Evolutionary conservation across 768 basidiomycete species (phyloP).

Genomic region (Antrodiella citrinella): DNA sequence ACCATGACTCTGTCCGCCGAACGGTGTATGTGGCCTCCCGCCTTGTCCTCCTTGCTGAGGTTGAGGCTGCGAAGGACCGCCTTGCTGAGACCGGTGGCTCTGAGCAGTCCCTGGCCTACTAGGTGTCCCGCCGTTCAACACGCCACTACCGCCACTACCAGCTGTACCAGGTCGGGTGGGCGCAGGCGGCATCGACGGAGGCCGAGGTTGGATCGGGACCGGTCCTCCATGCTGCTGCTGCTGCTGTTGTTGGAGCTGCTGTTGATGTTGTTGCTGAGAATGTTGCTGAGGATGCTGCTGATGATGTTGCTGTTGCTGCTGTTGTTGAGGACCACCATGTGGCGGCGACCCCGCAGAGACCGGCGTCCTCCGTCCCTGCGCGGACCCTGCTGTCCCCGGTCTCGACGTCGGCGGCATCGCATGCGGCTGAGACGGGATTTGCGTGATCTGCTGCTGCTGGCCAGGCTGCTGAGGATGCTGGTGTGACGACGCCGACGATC

Average conservation of each 20-base stretch:
- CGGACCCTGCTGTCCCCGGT: conserved; percentile 11
- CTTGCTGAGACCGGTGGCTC: too few species aligned
- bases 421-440: conserved; percentile 5
- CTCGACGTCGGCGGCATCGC: conserved; percentile 10
- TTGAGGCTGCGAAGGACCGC: too few species aligned
- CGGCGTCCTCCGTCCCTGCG: not conserved
- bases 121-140: too few species aligned
- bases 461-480: conserved; percentile 6
- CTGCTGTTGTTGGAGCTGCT: conserved; percentile 12
- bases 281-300: too few species aligned
- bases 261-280: conserved; percentile 13
- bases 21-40: too few species aligned
- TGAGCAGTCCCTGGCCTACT: too few species aligned
- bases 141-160: too few species aligned
- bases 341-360: not conserved
- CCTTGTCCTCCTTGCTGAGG: too few species aligned
- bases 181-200: conserved; percentile 2
- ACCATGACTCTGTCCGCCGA: too few species aligned
- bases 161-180: too few species aligned
- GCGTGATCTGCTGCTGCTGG: conserved; percentile 9
- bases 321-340: conserved; percentile 10
- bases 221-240: conserved; percentile 3
- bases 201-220: conserved; percentile 15
- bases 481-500: conserved; percentile 12
- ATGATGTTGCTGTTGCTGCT: conserved; percentile 11